Conservation (phyloP, 2,329 filamentous ascomycete species). For the Pyricularia sp. region DNA sequence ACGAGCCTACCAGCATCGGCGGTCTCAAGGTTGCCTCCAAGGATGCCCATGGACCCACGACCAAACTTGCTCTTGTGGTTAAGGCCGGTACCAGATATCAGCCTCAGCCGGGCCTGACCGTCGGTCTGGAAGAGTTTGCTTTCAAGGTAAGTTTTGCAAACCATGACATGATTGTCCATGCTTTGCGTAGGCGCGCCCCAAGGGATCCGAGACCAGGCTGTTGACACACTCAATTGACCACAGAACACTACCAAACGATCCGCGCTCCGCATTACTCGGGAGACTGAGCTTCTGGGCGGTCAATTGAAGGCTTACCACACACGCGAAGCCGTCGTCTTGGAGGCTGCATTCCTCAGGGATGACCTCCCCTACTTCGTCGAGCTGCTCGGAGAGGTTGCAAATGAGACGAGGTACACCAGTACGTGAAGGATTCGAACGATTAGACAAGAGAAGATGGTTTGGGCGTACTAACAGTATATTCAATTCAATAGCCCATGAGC, state of each 20-base stretch:
- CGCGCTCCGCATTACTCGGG: constrained; percentile 84
- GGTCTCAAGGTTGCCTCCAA: constrained; percentile 90
- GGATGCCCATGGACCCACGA: constrained; percentile 80
- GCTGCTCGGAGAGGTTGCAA: constrained; percentile 84
- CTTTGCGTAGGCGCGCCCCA: neutral
- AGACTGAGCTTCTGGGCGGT: constrained; percentile 89
- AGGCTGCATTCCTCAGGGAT: constrained; percentile 89
- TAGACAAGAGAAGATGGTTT: neutral
- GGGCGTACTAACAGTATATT: constrained; percentile 9
- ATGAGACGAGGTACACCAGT: constrained; percentile 78
- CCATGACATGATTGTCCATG: neutral
- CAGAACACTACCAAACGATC: constrained; percentile 83
- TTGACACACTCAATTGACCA: constrained; percentile 7
- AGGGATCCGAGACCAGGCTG: neutral
- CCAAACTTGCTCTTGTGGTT: constrained; percentile 82
- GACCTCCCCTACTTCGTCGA: constrained; percentile 97
- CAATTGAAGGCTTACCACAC: constrained; percentile 83
- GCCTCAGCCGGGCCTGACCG: constrained; percentile 77
- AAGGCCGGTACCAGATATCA: constrained; percentile 95
- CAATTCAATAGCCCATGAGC: constrained; percentile 64
- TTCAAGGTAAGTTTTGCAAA: constrained; percentile 65
- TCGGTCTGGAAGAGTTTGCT: constrained; percentile 87
- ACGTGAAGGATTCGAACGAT: constrained; percentile 22
- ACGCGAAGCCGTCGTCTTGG: constrained; percentile 84
- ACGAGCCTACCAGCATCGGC: constrained; percentile 75